These are phyloP conservation scores for Globisporangium echinulatum DNA, from an alignment of 352 stramenopile species.

Conservation along the genomic window DNA sequence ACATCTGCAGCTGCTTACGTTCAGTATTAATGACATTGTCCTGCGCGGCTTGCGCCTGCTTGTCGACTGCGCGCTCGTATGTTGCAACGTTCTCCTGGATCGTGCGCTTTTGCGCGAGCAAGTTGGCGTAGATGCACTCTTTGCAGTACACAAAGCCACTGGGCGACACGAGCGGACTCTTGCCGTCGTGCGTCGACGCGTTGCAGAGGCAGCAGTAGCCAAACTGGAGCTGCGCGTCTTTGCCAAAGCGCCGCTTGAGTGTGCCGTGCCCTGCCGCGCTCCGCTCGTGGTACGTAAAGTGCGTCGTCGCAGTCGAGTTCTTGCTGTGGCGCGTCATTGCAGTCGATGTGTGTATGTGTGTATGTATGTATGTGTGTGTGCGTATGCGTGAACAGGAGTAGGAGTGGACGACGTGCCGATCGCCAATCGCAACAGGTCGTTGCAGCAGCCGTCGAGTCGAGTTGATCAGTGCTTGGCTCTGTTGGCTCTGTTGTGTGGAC, in stretches of 20 bases:
- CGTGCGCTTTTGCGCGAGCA: conserved; percentile 74
- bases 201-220: conserved; percentile 77
- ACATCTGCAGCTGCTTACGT: conserved; percentile 39
- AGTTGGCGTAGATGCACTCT: conserved; percentile 85
- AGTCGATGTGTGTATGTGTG: background rate
- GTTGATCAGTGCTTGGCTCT: too few relatives aligned
- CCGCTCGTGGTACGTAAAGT: conserved; percentile 86
- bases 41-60: conserved; percentile 38
- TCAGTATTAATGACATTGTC: conserved; percentile 44
- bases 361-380: background rate
- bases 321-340: conserved; percentile 83
- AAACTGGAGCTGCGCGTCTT: conserved; percentile 74
- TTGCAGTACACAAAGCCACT: conserved; percentile 81
- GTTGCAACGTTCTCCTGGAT: conserved; percentile 61
- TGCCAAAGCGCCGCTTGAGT: conserved; percentile 75
- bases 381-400: too few relatives aligned
- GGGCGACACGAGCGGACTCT: conserved; percentile 60
- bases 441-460: too few relatives aligned
- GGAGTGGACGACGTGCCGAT: too few relatives aligned
- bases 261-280: conserved; percentile 72
- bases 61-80: conserved; percentile 62
- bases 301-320: conserved; percentile 79
- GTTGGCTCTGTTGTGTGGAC: too few relatives aligned
- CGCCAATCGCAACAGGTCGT: too few relatives aligned
- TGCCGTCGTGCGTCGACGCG: conserved; percentile 38